These are phyloP conservation scores for Tephrocybe sp. DNA, from an alignment of 768 basidiomycete genomes.

Conservation along the genomic window DNA sequence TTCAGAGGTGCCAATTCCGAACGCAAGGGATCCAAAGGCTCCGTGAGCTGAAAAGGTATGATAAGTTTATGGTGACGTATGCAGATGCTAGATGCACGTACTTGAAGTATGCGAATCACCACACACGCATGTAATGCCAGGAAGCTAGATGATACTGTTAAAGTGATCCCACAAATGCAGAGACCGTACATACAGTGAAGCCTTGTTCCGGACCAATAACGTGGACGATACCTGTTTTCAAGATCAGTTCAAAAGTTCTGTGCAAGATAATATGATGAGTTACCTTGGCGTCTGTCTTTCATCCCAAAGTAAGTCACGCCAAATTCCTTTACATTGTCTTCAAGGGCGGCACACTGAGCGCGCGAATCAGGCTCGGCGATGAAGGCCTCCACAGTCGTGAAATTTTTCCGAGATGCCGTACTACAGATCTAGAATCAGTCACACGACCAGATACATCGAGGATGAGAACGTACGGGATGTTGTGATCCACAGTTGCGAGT, in stretches of 20 bases:
- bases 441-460: neutral
- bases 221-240: slow-evolving; percentile 69
- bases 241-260: slow-evolving; percentile 4
- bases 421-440: slow-evolving; percentile 35
- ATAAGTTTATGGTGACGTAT: too few species aligned
- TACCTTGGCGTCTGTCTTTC: slow-evolving; percentile 86
- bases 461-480: slow-evolving; percentile 67
- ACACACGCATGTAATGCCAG: slow-evolving; percentile 82
- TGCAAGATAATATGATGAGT: slow-evolving; percentile 8
- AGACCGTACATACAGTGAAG: slow-evolving; percentile 60
- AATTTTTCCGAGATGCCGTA: slow-evolving; percentile 73
- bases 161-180: neutral
- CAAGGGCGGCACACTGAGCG: slow-evolving; percentile 79
- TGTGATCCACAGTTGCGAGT: slow-evolving; percentile 87
- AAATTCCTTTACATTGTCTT: slow-evolving; percentile 90
- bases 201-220: slow-evolving; percentile 94
- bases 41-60: slow-evolving; percentile 78
- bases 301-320: slow-evolving; percentile 92
- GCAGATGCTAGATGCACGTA: slow-evolving; percentile 34
- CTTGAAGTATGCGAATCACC: slow-evolving; percentile 95
- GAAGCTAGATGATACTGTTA: slow-evolving; percentile 43
- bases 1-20: slow-evolving; percentile 92
- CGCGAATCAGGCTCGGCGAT: slow-evolving; percentile 85
- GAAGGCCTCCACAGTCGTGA: slow-evolving; percentile 68
- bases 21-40: slow-evolving; percentile 90